phyloP scores from a whole-genome alignment of 1,284 basidiomycete species.

The Ceratorhiza oryzae-sativae region DNA sequence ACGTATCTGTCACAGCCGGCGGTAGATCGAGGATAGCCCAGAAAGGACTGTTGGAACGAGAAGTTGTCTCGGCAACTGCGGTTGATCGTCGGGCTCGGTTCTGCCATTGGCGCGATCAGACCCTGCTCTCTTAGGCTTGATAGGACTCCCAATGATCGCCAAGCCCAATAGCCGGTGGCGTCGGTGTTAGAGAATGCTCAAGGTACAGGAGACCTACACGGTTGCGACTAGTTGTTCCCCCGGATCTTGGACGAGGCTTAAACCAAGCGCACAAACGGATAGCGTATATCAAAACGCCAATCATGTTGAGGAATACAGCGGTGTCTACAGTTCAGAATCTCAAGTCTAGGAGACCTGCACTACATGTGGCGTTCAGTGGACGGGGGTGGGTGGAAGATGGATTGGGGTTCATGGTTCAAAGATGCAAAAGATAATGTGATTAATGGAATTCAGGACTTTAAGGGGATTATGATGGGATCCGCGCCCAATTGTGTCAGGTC shows the following conservation, averaged over 20 bases:
- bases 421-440: neutral
- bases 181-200: neutral
- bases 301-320: constrained; percentile 1
- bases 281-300: neutral
- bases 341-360: constrained; percentile 1
- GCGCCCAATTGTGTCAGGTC: constrained; percentile 1
- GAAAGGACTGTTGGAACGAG: neutral
- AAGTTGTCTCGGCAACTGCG: constrained; percentile 4
- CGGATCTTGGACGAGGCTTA: neutral
- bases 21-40: neutral
- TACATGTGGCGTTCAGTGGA: constrained; percentile 4
- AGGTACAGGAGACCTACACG: too few species aligned
- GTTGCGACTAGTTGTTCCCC: neutral
- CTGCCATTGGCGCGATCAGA: neutral
- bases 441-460: neutral
- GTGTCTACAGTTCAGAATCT: neutral
- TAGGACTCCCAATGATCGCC: neutral
- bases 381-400: neutral
- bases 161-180: neutral
- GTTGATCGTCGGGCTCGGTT: constrained; percentile 21
- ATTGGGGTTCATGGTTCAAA: neutral
- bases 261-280: neutral
- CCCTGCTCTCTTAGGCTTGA: neutral
- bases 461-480: neutral
- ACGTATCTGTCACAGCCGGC: neutral